Evolutionary conservation across 805 yeast species (phyloP).

Genomic region (Saturnispora zaruensis): DNA sequence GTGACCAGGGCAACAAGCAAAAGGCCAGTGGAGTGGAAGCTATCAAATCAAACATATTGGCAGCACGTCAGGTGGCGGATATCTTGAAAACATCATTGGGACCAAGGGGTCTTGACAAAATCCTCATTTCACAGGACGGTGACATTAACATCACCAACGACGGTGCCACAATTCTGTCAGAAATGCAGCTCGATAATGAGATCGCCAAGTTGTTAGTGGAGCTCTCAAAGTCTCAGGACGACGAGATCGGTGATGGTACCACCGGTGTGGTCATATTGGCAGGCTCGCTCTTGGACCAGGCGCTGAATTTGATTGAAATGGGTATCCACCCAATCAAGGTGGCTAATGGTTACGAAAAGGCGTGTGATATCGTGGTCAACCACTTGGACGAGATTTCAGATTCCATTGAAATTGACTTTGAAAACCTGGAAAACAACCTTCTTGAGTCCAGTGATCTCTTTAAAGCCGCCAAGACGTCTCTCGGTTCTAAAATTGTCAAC

Average conservation of each 20-base stretch:
- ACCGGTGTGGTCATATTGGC: conserved; percentile 98
- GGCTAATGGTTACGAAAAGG: conserved; percentile 96
- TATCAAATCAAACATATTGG: conserved; percentile 78
- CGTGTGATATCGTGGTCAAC: conserved; percentile 81
- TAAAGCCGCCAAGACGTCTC: conserved; percentile 88
- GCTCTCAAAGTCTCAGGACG: conserved; percentile 90
- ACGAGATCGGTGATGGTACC: conserved; percentile 98
- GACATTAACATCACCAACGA: conserved; percentile 97
- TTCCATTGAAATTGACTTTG: conserved; percentile 28
- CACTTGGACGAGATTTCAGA: conserved; percentile 60
- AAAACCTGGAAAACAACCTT: conserved; percentile 22
- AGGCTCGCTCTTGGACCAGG: conserved; percentile 89
- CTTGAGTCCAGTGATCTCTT: conserved; percentile 48
- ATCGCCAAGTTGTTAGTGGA: conserved; percentile 94
- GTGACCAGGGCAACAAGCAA: conserved; percentile 50
- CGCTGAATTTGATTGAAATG: conserved; percentile 85
- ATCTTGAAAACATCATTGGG: conserved; percentile 90
- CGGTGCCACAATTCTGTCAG: conserved; percentile 93
- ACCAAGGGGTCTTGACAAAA: conserved; percentile 97
- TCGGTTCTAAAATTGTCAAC: conserved; percentile 93
- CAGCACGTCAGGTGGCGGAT: conserved; percentile 90
- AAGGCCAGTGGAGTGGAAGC: conserved; percentile 77
- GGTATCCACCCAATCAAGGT: conserved; percentile 96
- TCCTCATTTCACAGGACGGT: conserved; percentile 90
- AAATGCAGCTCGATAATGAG: conserved; percentile 93